Conservation (phyloP, 1,284 basidiomycete genomes). For the Leccinum solheimii region DNA sequence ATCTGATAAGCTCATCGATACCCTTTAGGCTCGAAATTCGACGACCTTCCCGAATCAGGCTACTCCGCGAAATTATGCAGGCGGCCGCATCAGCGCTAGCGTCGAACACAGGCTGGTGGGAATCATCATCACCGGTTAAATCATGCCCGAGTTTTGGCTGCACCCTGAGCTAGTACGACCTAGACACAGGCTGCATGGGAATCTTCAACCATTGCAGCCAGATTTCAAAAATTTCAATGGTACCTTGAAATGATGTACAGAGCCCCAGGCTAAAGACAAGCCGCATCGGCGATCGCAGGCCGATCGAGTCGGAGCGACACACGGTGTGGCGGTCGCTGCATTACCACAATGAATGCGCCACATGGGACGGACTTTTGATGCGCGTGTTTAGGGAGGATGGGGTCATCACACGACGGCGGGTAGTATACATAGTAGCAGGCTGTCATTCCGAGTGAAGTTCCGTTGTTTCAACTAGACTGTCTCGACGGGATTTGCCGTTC, state of each 20-base stretch:
- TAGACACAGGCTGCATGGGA: not conserved
- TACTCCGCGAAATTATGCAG: not conserved
- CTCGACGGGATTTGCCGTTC: not conserved
- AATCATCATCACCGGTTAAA: not conserved
- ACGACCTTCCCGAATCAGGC: not conserved
- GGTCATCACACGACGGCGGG: not conserved
- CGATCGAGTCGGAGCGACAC: not conserved
- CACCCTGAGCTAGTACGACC: not conserved
- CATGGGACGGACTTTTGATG: not conserved
- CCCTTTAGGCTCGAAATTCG: not conserved
- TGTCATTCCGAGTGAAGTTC: not conserved
- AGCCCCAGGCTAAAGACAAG: not conserved
- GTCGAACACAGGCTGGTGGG: not conserved
- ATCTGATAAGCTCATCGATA: not conserved
- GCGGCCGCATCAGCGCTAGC: not conserved
- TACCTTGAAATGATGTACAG: not conserved
- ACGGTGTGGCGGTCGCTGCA: not conserved
- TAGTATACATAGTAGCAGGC: not conserved
- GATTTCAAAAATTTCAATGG: not conserved
- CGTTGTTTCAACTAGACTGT: not conserved
- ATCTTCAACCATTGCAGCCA: not conserved
- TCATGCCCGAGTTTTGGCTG: not conserved
- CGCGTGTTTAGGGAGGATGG: not conserved
- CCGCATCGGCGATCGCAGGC: not conserved
- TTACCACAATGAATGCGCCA: not conserved